A percentile compares a stretch with the other conserved stretches of the same genome.
Conservation (phyloP, 768 basidiomycete genomes). For the Calocybe indica region DNA sequence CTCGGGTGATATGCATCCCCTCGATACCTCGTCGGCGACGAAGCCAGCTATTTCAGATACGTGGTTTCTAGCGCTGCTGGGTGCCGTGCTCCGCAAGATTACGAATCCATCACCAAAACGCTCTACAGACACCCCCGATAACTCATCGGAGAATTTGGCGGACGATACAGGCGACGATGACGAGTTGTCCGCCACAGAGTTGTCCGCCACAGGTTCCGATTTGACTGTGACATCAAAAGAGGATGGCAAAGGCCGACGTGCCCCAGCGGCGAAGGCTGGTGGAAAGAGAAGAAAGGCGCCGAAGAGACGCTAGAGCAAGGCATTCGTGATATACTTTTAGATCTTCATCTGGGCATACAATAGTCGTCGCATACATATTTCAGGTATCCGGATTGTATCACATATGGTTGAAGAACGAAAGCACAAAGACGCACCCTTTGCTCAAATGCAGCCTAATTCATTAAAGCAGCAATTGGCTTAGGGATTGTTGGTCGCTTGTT, state of each 20-base stretch:
- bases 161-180: conserved; percentile 27
- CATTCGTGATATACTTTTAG: too few species aligned
- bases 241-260: conserved; percentile 23
- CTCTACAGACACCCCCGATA: conserved; percentile 11
- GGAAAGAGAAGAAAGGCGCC: conserved; percentile 60
- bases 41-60: conserved; percentile 56
- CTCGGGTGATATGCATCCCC: conserved; percentile 47
- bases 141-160: conserved; percentile 14
- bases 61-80: conserved; percentile 59
- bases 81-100: conserved; percentile 22
- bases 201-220: conserved; percentile 40
- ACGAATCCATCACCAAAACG: conserved; percentile 17
- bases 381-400: too few species aligned
- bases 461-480: conserved; percentile 23
- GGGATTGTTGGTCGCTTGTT: conserved; percentile 38
- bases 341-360: too few species aligned
- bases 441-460: neutral
- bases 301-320: conserved; percentile 42
- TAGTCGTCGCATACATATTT: neutral
- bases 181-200: conserved; percentile 33
- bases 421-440: neutral
- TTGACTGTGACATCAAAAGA: conserved; percentile 33
- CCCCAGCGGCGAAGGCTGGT: conserved; percentile 47
- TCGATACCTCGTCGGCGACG: conserved; percentile 54
- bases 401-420: neutral